Percentiles rank a stretch among this genome's conserved stretches.
These are phyloP conservation scores for sunflower (Helianthus annuus) DNA, from an alignment of 129 eudicot genomes.

Conservation along the genomic window HanXRQr2.0-SUNRISE NC_035441.2:113681795-113682294, in stretches of 20 bases:
- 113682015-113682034: slow-evolving; percentile 65
- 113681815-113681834: too few relatives aligned
- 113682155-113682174: not conserved
- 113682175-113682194: slow-evolving; percentile 64
- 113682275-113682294: slow-evolving; percentile 50
- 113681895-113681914: slow-evolving; percentile 57
- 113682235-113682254: slow-evolving; percentile 49
- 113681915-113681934: slow-evolving; percentile 57
- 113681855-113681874: not conserved
- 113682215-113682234: slow-evolving; percentile 69
- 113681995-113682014: slow-evolving; percentile 63
- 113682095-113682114: not conserved
- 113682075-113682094: not conserved
- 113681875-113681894: not conserved
- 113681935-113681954: slow-evolving; percentile 68
- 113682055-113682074: not conserved
- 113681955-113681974: slow-evolving; percentile 68
- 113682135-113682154: too few relatives aligned
- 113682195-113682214: slow-evolving; percentile 68
- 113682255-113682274: slow-evolving; percentile 36
- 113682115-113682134: not conserved
- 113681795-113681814: too few relatives aligned
- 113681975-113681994: slow-evolving; percentile 68
- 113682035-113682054: slow-evolving; percentile 57
- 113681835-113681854: too few relatives aligned